Conservation (phyloP, 495 filamentous ascomycete genomes). For the Entonaema liquescens region DNA sequence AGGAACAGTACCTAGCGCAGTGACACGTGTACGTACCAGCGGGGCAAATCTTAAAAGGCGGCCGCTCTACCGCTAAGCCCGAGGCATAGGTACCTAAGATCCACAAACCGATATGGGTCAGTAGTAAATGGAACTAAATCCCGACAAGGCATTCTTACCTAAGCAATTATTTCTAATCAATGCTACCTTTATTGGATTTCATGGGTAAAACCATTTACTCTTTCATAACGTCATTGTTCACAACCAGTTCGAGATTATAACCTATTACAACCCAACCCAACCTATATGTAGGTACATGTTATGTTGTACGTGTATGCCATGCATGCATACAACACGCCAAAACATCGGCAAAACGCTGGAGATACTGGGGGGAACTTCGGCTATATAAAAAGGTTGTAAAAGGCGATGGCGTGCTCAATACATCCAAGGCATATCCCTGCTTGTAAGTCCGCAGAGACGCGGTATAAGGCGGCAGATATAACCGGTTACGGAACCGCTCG, state of each 20-base stretch:
- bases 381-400: not conserved
- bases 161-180: slow-evolving; percentile 1
- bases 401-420: not conserved
- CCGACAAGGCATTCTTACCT: not conserved
- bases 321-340: not conserved
- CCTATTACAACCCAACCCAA: not conserved
- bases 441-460: not conserved
- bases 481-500: not conserved
- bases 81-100: not conserved
- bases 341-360: not conserved
- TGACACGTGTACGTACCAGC: slow-evolving; percentile 18
- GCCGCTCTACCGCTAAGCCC: not conserved
- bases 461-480: not conserved
- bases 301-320: not conserved
- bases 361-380: not conserved
- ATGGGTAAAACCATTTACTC: not conserved
- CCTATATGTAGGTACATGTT: not conserved
- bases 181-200: not conserved
- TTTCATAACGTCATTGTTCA: not conserved
- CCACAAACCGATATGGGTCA: not conserved
- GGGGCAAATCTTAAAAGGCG: slow-evolving; percentile 7
- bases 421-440: not conserved
- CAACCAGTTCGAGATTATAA: not conserved
- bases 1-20: slow-evolving; percentile 5
- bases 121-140: not conserved